Base-by-base conservation (phyloP, 768 basidiomycete species). In the Mycena epipterygia region DNA sequence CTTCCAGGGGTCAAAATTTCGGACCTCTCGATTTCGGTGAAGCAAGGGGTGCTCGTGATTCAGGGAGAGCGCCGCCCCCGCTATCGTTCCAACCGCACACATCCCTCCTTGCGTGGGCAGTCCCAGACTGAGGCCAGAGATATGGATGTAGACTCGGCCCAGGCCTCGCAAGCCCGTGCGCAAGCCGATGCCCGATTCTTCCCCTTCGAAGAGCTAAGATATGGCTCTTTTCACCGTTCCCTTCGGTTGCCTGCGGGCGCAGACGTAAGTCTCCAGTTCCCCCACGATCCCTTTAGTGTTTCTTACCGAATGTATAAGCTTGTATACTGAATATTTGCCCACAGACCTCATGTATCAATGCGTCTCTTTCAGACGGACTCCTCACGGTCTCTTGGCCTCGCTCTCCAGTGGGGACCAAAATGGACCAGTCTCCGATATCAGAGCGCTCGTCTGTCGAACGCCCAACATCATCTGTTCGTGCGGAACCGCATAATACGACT, bases 381-480 rank as follows among this genome's bases (percentile, higher is more conserved):
- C 79, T 86, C 35, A 82, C 79, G 12, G 83, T 86, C 57, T 81
- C 83, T 42, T 86, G 84, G 83, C 85, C 85, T 8, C 79, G 79
- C 63, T 64, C 70, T 30, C 56, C 77, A 51, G 14, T n/a, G 55
- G 33, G 13, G 14, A n/a, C n/a, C 1, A 60, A 51, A 25, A 7
- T 16, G 2, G 29, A 67, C 37, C 27, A 29, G 29, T 19, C 30
- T 25, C 2, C 32, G 41, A 46, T 29, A 2, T 7, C 11, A 1
- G 61, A 65, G 49, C 61, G 14, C n/a, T 25, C 49, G 35, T 33
- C 61, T 17, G 9, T 70, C 2, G 56, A 70, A 56, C 72, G 42
- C 44, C 68, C 65, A 37, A 73, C 66, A 9, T 73, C 72, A 16
- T 67, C 72, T 29, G 51, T 70, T 49, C 72, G 72, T n/a, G 56